Conservation (phyloP, 2,329 filamentous ascomycete species). For the Neopestalotiopsis clavispora region DNA sequence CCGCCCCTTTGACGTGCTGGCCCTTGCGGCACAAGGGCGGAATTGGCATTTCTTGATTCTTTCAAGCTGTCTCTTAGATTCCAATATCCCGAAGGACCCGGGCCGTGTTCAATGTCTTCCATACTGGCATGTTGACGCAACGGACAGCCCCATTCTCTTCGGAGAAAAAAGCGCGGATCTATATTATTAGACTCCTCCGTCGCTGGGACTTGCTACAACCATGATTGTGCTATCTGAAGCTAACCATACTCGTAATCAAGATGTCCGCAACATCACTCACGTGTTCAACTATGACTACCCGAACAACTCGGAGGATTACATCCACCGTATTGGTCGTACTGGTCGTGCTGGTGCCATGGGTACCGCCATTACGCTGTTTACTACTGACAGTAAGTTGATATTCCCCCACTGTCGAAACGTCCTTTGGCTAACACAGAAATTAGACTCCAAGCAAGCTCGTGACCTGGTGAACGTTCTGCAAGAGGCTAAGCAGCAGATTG, state of each 20-base stretch:
- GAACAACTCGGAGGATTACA: slow-evolving; percentile 98
- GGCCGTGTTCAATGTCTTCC: slow-evolving; percentile 55
- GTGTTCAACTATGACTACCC: slow-evolving; percentile 99
- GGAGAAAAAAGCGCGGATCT: slow-evolving; percentile 57
- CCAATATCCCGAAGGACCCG: slow-evolving; percentile 59
- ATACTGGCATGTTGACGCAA: slow-evolving; percentile 63
- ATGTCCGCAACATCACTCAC: slow-evolving; percentile 99
- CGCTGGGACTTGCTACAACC: slow-evolving; percentile 68
- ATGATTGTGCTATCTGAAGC: slow-evolving; percentile 63
- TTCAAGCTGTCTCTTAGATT: slow-evolving; percentile 72
- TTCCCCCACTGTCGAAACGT: not conserved
- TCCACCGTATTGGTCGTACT: slow-evolving; percentile 95
- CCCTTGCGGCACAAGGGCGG: slow-evolving; percentile 74
- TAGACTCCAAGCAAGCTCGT: slow-evolving; percentile 92
- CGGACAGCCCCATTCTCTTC: slow-evolving; percentile 64
- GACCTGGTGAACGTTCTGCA: slow-evolving; percentile 91
- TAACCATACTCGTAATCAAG: slow-evolving; percentile 80
- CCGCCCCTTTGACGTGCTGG: slow-evolving; percentile 71
- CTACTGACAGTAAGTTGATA: slow-evolving; percentile 88
- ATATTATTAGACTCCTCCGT: slow-evolving; percentile 55
- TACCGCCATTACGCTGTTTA: slow-evolving; percentile 98
- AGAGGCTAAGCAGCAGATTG: slow-evolving; percentile 98
- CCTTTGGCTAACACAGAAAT: slow-evolving; percentile 38
- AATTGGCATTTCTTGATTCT: slow-evolving; percentile 79
- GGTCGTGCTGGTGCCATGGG: slow-evolving; percentile 93